phyloP scores from a whole-genome alignment of 75 land plant species.

The Selaginella tamariscina region DNA sequence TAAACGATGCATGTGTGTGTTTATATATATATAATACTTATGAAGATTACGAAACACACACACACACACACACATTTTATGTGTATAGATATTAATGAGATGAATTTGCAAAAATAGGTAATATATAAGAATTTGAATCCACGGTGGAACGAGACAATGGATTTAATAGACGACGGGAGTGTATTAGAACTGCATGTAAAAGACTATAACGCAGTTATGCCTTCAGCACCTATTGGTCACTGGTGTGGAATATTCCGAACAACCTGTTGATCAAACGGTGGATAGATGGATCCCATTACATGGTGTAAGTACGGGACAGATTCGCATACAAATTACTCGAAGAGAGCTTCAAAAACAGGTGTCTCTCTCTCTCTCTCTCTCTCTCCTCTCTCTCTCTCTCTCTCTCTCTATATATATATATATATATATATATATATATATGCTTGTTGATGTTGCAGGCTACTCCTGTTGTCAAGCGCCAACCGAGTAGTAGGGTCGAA shows the following conservation, averaged over 20 bases:
- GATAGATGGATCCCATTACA: constrained; percentile 92
- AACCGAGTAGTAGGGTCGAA: background rate
- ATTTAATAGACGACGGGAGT: constrained; percentile 74
- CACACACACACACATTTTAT: too few species aligned
- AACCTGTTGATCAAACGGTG: constrained; percentile 55
- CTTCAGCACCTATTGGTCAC: constrained; percentile 63
- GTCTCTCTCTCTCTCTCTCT: too few species aligned
- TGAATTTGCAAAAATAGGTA: constrained; percentile 37
- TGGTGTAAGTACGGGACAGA: constrained; percentile 77
- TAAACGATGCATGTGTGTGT: too few species aligned
- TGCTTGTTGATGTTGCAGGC: too few species aligned
- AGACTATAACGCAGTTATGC: constrained; percentile 80
- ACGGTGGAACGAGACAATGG: constrained; percentile 75
- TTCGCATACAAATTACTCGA: constrained; percentile 73
- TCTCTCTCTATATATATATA: too few species aligned
- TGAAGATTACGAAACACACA: constrained; percentile 1
- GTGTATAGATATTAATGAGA: background rate
- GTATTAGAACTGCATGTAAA: constrained; percentile 57
- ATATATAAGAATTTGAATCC: constrained; percentile 73
- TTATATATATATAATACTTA: background rate
- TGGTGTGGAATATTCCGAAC: constrained; percentile 70
- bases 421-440: too few species aligned
- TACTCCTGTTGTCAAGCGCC: background rate
- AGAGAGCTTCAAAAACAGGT: constrained; percentile 28
- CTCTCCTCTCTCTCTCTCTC: too few species aligned